Percentiles rank a stretch among this genome's conserved stretches.
Evolutionary conservation across 805 yeast species (phyloP).

Genomic region (Tetrapisispora taiwanensis): DNA sequence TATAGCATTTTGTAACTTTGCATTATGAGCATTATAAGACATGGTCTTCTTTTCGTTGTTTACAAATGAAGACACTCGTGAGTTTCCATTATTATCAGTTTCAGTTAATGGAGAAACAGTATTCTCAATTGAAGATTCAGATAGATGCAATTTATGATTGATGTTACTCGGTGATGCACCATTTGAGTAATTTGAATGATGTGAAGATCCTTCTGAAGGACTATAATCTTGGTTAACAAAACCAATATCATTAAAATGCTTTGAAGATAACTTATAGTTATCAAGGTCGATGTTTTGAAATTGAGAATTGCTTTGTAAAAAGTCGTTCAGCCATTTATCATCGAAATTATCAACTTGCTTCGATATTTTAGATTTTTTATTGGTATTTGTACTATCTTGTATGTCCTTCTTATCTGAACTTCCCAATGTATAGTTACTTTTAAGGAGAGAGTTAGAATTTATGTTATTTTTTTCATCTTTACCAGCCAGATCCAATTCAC

Average conservation of each 20-base stretch:
- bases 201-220: not conserved
- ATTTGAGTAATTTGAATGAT: not conserved
- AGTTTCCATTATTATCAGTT: not conserved
- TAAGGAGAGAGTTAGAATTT: not conserved
- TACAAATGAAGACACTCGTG: not conserved
- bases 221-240: constrained; percentile 24
- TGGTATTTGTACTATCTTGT: not conserved
- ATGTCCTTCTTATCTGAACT: not conserved
- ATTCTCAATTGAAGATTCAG: constrained; percentile 1
- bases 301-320: constrained; percentile 29
- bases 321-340: constrained; percentile 54
- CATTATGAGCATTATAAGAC: too few species aligned
- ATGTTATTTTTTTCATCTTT: not conserved
- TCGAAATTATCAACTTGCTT: not conserved
- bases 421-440: not conserved
- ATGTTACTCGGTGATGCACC: not conserved
- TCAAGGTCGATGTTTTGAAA: constrained; percentile 3
- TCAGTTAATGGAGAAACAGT: not conserved
- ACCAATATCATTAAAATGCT: constrained; percentile 49
- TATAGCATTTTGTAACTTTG: not conserved
- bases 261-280: constrained; percentile 38
- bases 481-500: not conserved
- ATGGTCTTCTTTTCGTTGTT: too few species aligned
- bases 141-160: too few species aligned
- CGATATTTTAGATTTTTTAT: not conserved